phyloP scores from a whole-genome alignment of 2,329 filamentous ascomycete genomes.

The Domatiomyces catenatus region DNA sequence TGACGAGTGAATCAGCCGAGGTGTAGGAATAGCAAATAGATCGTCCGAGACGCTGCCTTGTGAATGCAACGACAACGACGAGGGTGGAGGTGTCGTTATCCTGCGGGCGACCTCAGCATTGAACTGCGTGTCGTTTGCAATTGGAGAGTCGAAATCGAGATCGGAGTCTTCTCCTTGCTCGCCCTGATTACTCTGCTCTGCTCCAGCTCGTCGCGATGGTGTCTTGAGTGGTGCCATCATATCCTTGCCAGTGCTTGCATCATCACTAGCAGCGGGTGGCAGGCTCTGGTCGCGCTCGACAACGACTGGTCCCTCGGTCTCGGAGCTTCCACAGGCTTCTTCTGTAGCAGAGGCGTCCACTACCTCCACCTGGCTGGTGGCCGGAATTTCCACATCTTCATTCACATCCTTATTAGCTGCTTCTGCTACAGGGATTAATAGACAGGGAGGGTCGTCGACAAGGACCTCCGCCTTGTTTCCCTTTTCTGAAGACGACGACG shows the following conservation, averaged over 20 bases:
- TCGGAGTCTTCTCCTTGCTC: constrained; percentile 1
- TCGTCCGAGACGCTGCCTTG: neutral
- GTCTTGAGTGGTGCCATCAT: neutral
- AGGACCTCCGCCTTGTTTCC: neutral
- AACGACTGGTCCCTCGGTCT: neutral
- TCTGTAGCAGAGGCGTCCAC: neutral
- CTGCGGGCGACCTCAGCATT: constrained; percentile 9
- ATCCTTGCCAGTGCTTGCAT: neutral
- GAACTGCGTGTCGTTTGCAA: constrained; percentile 15
- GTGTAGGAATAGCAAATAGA: neutral
- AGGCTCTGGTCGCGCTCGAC: neutral
- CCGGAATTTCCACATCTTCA: constrained; percentile 9
- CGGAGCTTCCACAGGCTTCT: neutral
- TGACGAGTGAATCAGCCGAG: neutral
- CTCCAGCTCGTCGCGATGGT: neutral
- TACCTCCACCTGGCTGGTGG: constrained; percentile 7
- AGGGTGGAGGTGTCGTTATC: neutral
- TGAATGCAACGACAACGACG: constrained; percentile 7
- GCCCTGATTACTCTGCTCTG: neutral
- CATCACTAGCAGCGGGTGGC: neutral
- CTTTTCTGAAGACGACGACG: constrained; percentile 6
- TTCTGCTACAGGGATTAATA: neutral
- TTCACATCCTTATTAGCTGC: neutral
- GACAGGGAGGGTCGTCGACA: neutral
- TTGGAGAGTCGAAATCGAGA: constrained; percentile 11